Conservation (phyloP, 306 rosid species). For the Vicia faba region DNA sequence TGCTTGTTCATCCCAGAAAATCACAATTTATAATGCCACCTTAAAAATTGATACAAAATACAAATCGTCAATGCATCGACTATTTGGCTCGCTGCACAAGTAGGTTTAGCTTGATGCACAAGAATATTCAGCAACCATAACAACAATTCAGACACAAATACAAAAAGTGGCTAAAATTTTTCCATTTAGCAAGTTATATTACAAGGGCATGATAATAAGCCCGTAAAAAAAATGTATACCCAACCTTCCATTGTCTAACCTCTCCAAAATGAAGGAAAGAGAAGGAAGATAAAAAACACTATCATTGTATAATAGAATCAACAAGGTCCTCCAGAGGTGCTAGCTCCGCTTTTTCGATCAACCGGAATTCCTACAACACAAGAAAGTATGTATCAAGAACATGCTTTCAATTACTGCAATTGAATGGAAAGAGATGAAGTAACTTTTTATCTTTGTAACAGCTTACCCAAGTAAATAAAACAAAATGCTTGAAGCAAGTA, state of each 20-base stretch:
- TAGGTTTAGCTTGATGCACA: constrained; percentile 25
- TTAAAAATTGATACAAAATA: background rate
- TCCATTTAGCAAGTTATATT: constrained; percentile 35
- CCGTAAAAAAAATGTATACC: constrained; percentile 39
- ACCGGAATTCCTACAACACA: constrained; percentile 68
- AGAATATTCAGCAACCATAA: constrained; percentile 9
- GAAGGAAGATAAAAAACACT: constrained; percentile 18
- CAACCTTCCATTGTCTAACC: constrained; percentile 33
- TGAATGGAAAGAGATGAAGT: background rate
- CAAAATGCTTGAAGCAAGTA: constrained; percentile 93
- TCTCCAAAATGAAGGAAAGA: constrained; percentile 22
- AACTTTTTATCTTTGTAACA: background rate
- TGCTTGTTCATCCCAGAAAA: background rate
- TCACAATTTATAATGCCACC: background rate
- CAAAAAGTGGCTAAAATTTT: constrained; percentile 24
- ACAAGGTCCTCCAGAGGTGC: constrained; percentile 82
- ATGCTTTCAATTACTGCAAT: background rate
- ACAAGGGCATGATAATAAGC: constrained; percentile 39
- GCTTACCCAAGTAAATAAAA: constrained; percentile 84
- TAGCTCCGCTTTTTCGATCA: constrained; percentile 77
- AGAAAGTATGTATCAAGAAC: background rate
- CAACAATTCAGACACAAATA: constrained; percentile 22
- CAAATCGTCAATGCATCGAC: constrained; percentile 11
- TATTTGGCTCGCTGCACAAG: constrained; percentile 27
- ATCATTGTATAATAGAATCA: constrained; percentile 64